Evolutionary conservation across 176 grass and related monocot genomes (phyloP).

Genomic region (Bromus sterilis): DNA sequence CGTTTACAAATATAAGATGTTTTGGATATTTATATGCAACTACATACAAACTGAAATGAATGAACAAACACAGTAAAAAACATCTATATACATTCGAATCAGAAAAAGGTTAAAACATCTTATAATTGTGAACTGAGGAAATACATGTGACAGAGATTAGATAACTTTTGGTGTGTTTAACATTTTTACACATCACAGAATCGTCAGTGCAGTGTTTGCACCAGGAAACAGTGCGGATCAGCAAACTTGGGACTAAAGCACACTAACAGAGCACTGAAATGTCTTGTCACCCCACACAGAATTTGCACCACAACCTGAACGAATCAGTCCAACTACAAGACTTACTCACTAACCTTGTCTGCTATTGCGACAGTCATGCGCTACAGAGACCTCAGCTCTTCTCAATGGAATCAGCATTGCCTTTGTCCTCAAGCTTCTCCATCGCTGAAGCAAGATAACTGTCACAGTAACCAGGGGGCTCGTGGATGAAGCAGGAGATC

Average conservation of each 20-base stretch:
- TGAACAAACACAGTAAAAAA: no score
- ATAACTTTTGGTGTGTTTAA: background rate
- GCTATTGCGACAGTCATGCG: background rate
- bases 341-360: background rate
- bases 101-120: no score
- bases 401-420: background rate
- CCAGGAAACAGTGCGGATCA: background rate
- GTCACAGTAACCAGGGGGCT: conserved; percentile 64
- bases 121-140: no score
- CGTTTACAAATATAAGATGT: no score
- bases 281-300: background rate
- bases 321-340: background rate
- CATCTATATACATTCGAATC: no score
- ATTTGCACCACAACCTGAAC: conserved; percentile 7
- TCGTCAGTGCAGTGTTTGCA: background rate
- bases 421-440: conserved; percentile 22
- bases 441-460: conserved; percentile 24
- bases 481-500: conserved; percentile 85
- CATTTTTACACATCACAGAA: background rate
- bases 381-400: conserved; percentile 3
- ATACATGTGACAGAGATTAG: background rate
- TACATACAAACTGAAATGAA: no score
- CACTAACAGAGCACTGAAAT: background rate
- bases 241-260: background rate
- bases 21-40: no score